These are phyloP conservation scores for Dactylella cylindrospora DNA, from an alignment of 2,329 filamentous ascomycete species.

Conservation along the genomic window DNA sequence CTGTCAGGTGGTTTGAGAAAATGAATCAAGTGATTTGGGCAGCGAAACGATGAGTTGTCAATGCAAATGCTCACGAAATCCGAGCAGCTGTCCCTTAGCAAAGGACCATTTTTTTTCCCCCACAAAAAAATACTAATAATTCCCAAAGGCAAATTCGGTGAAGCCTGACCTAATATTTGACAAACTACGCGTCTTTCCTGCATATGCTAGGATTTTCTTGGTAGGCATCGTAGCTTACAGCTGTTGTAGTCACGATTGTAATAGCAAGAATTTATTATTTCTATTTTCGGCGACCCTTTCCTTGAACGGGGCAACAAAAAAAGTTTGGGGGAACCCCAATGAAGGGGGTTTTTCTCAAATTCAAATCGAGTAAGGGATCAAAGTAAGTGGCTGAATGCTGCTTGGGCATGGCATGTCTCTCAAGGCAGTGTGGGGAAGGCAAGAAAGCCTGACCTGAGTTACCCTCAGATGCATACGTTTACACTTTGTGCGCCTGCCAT, in stretches of 20 bases:
- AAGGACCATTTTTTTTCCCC: conserved; percentile 14
- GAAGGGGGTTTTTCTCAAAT: conserved; percentile 6
- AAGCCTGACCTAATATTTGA: no score
- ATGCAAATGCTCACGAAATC: conserved; percentile 42
- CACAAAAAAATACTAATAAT: no score
- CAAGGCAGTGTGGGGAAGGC: conserved; percentile 27
- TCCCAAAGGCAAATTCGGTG: no score
- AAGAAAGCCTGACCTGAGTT: conserved; percentile 44
- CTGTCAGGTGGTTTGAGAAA: conserved; percentile 9
- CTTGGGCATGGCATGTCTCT: conserved; percentile 9
- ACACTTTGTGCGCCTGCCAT: no score
- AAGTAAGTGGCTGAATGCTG: conserved; percentile 26
- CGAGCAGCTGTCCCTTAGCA: conserved; percentile 38
- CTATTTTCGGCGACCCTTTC: conserved; percentile 38
- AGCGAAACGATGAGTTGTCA: conserved; percentile 42
- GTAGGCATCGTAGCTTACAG: conserved; percentile 7
- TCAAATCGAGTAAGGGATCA: conserved; percentile 33
- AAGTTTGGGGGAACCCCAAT: conserved; percentile 23
- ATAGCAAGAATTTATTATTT: background rate
- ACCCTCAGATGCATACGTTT: no score
- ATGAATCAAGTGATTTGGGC: conserved; percentile 44
- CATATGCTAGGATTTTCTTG: background rate
- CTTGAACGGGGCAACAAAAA: background rate
- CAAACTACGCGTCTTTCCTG: conserved; percentile 19
- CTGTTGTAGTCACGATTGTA: conserved; percentile 29